phyloP scores from a whole-genome alignment of 2,329 filamentous ascomycete species.

The Phyllosticta citrichinensis region DNA sequence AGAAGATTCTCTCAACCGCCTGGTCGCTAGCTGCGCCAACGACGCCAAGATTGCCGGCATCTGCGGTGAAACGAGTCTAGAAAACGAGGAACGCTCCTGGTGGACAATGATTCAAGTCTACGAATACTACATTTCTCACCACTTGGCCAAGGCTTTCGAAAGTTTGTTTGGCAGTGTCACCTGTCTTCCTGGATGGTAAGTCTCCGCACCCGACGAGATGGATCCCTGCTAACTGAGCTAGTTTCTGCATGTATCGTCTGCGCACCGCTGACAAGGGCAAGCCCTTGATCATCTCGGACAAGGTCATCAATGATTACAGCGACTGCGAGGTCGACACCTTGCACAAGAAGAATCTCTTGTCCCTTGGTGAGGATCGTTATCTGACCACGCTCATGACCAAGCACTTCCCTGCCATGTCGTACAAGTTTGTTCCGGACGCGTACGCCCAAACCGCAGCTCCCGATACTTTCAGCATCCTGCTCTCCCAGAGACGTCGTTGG shows the following conservation, averaged over 20 bases:
- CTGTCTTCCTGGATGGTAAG: slow-evolving; percentile 97
- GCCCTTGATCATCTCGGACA: slow-evolving; percentile 86
- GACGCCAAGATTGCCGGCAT: slow-evolving; percentile 96
- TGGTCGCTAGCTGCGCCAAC: slow-evolving; percentile 86
- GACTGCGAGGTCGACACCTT: slow-evolving; percentile 86
- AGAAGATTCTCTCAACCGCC: slow-evolving; percentile 83
- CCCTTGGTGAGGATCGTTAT: slow-evolving; percentile 93
- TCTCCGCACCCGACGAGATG: slow-evolving; percentile 17
- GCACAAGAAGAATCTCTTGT: slow-evolving; percentile 87
- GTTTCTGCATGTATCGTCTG: slow-evolving; percentile 98
- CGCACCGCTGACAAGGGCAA: slow-evolving; percentile 89
- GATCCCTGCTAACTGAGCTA: slow-evolving; percentile 30
- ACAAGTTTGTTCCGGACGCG: slow-evolving; percentile 90
- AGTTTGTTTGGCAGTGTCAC: slow-evolving; percentile 96
- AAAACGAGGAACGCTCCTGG: slow-evolving; percentile 92
- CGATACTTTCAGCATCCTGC: slow-evolving; percentile 82
- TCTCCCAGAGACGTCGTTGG: slow-evolving; percentile 98
- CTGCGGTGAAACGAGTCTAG: slow-evolving; percentile 89
- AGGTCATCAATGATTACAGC: slow-evolving; percentile 77
- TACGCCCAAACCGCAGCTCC: slow-evolving; percentile 90
- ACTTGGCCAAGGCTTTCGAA: slow-evolving; percentile 93
- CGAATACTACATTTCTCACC: slow-evolving; percentile 98
- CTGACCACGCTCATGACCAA: slow-evolving; percentile 97
- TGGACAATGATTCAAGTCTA: slow-evolving; percentile 99
- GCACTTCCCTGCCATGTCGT: slow-evolving; percentile 89